These are phyloP conservation scores for Monilinia aucupariae DNA, from an alignment of 2,329 filamentous ascomycete species.

Conservation along the genomic window DNA sequence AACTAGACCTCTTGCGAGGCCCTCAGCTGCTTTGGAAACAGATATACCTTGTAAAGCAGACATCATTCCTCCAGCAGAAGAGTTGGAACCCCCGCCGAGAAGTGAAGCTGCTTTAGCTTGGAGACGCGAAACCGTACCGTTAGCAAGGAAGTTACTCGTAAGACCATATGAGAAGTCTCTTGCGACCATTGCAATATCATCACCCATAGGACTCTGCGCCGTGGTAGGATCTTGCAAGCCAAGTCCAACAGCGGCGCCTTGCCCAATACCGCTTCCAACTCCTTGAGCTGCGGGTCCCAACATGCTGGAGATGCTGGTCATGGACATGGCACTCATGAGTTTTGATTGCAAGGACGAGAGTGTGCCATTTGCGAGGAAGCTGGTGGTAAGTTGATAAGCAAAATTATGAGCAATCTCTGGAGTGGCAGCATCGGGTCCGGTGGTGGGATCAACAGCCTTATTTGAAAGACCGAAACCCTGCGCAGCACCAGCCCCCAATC, in stretches of 20 bases:
- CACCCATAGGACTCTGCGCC: conserved; percentile 9
- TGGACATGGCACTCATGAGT: conserved; percentile 7
- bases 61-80: background rate
- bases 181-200: background rate
- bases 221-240: conserved; percentile 7
- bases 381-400: conserved; percentile 9
- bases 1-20: conserved; percentile 11
- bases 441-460: background rate
- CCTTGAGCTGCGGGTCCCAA: conserved; percentile 6
- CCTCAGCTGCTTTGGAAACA: conserved; percentile 12
- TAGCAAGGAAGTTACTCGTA: conserved; percentile 13
- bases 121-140: conserved; percentile 8
- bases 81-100: conserved; percentile 6
- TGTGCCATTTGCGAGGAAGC: conserved; percentile 10
- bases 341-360: background rate
- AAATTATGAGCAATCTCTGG: conserved; percentile 13
- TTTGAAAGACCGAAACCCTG: conserved; percentile 1
- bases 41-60: background rate
- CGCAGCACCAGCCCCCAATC: conserved; percentile 11
- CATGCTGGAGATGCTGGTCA: background rate
- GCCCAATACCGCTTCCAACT: conserved; percentile 13
- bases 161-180: conserved; percentile 9
- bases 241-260: conserved; percentile 9
- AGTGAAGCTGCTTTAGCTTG: conserved; percentile 5
- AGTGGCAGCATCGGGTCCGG: background rate